Base-by-base conservation (phyloP, 139 green algal species). In the Chlamydomonas sp. region DNA sequence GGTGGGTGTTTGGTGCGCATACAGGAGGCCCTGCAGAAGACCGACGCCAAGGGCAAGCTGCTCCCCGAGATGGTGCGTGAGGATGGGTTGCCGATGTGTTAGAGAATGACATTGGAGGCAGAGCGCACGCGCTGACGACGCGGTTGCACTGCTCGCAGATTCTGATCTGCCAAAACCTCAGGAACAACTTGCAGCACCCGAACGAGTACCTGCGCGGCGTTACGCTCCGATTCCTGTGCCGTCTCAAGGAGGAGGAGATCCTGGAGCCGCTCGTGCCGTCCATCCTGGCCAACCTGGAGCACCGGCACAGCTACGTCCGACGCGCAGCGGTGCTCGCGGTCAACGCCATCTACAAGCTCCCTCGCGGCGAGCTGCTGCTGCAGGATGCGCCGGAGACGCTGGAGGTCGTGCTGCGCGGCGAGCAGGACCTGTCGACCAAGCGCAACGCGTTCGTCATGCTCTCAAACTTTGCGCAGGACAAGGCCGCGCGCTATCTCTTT, bases 121-220 rank as follows among this genome's bases (percentile, higher is more conserved):
- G n/a, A n/a, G n/a, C n/a, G n/a, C n/a, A n/a, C n/a, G n/a, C n/a
- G n/a, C n/a, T n/a, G n/a, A n/a, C n/a, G n/a, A n/a, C n/a, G n/a
- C n/a, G n/a, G n/a, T 37, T 60, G 29, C 30, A 33, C 16, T 71
- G 30, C 37, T 30, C 58, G 74, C 87, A 94, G 89, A 99, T 99
- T 74, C 85, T 99, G 3, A 97, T 99, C 69, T 99, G 95, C 74
- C 95, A 99, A 79, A 98, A 69, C 80, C 84, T 99, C 66, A 80
- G 95, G 29, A 99, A 99, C 86, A 99, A 98, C 83, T 78, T 99
- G 67, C 95, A 99, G 85, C 95, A 99, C 71, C 95, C 95, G 20
- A 99, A 99, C 74, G 95, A 99, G 83, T 99, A 97, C 83, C 85
- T 99, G 3, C 79, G 95, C 2, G 95, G 95, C 3, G 86, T 91